Conservation (phyloP, 768 basidiomycete genomes). For the Brasilioporus rufonigricans region DNA sequence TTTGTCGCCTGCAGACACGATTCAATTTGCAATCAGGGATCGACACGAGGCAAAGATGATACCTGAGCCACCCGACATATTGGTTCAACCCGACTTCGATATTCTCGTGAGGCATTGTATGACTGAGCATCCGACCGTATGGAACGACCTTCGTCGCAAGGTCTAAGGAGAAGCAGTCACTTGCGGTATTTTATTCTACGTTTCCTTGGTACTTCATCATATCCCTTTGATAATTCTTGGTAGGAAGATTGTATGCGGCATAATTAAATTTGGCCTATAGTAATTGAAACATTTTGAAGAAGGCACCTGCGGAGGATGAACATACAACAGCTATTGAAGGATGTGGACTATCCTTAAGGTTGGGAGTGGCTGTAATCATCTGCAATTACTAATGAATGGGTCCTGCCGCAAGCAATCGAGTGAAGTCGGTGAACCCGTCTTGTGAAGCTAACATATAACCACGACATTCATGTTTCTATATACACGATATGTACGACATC, state of each 20-base stretch:
- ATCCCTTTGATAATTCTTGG: constrained; percentile 16
- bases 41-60: constrained; percentile 28
- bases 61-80: constrained; percentile 29
- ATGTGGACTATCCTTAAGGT: too few relatives aligned
- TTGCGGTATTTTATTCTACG: constrained; percentile 8
- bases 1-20: neutral
- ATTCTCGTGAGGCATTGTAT: constrained; percentile 48
- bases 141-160: constrained; percentile 40
- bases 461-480: too few relatives aligned
- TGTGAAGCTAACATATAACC: too few relatives aligned
- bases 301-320: too few relatives aligned
- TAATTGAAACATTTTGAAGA: too few relatives aligned
- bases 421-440: too few relatives aligned
- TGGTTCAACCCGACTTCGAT: constrained; percentile 33
- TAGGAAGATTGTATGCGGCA: neutral
- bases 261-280: too few relatives aligned
- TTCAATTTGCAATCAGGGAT: constrained; percentile 16
- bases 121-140: constrained; percentile 46
- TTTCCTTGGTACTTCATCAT: constrained; percentile 11
- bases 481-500: neutral
- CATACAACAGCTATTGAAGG: too few relatives aligned
- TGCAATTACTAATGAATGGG: too few relatives aligned
- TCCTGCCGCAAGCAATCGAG: too few relatives aligned
- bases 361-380: too few relatives aligned
- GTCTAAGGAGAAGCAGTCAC: neutral